These are phyloP conservation scores for Fragaria nilgerrensis DNA, from an alignment of 306 rosid genomes.

Conservation along the genomic window DNA sequence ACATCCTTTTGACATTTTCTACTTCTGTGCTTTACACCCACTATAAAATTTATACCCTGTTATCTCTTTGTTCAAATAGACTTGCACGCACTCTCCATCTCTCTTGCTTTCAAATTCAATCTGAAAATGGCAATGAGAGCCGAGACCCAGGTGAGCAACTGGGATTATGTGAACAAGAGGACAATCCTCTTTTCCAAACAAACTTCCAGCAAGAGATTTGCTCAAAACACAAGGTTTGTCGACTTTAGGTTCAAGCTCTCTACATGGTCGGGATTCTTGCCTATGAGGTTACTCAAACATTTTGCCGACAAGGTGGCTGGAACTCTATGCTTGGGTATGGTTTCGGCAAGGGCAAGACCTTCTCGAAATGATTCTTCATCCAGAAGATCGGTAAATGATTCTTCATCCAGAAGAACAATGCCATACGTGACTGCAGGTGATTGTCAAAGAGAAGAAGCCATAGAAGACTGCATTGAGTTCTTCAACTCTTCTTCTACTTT, in stretches of 20 bases:
- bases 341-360: conserved; percentile 33
- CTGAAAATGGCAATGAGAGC: conserved; percentile 23
- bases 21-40: conserved; percentile 14
- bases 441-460: conserved; percentile 63
- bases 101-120: conserved; percentile 9
- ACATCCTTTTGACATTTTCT: conserved; percentile 6
- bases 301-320: conserved; percentile 48
- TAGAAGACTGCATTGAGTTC: conserved; percentile 89
- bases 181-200: conserved; percentile 27
- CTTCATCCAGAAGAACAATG: conserved; percentile 41
- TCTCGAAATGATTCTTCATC: neutral
- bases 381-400: conserved; percentile 33
- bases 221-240: conserved; percentile 16
- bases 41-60: conserved; percentile 11
- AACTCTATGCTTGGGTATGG: conserved; percentile 44
- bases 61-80: conserved; percentile 22
- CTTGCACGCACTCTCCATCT: conserved; percentile 10
- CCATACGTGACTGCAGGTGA: conserved; percentile 42
- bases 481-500: conserved; percentile 58
- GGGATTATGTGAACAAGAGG: conserved; percentile 14
- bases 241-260: conserved; percentile 35
- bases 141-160: conserved; percentile 11
- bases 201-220: conserved; percentile 24
- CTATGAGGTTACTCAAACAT: conserved; percentile 51
- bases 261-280: conserved; percentile 30